A percentile compares a stretch with the other conserved stretches of the same genome.
These are phyloP conservation scores for Annulohypoxylon bovei DNA, from an alignment of 495 filamentous ascomycete genomes.

Conservation along the genomic window DNA sequence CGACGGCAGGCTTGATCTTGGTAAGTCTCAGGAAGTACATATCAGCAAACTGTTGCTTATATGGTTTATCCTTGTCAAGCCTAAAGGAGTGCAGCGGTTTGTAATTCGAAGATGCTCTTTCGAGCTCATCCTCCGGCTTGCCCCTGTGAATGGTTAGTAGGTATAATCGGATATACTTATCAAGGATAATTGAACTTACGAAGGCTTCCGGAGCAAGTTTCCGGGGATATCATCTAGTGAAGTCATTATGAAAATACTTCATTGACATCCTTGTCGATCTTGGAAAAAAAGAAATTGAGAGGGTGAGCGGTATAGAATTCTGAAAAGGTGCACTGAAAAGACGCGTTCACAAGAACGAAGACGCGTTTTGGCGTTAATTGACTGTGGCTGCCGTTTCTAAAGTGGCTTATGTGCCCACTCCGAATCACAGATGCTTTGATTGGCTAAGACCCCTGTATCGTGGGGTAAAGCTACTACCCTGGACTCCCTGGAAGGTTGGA, in stretches of 20 bases:
- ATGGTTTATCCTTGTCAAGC: slow-evolving; percentile 77
- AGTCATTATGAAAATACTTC: slow-evolving; percentile 27
- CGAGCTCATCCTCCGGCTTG: slow-evolving; percentile 46
- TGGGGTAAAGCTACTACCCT: slow-evolving; percentile 40
- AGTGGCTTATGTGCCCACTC: slow-evolving; percentile 7
- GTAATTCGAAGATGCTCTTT: slow-evolving; percentile 70
- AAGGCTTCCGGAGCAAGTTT: slow-evolving; percentile 52
- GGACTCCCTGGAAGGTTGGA: background rate
- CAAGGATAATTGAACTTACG: slow-evolving; percentile 43
- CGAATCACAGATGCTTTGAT: background rate
- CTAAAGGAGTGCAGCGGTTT: slow-evolving; percentile 77
- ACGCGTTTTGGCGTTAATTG: slow-evolving; percentile 49
- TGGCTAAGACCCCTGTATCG: slow-evolving; percentile 22
- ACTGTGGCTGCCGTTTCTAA: slow-evolving; percentile 35
- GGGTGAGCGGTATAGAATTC: background rate
- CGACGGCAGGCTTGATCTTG: slow-evolving; percentile 85
- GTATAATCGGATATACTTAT: background rate
- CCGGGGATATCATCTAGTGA: slow-evolving; percentile 44
- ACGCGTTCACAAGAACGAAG: slow-evolving; percentile 39
- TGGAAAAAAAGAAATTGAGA: background rate
- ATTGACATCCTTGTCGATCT: slow-evolving; percentile 8
- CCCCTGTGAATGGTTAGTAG: slow-evolving; percentile 50
- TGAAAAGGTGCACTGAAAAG: slow-evolving; percentile 12
- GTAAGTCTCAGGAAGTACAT: slow-evolving; percentile 95
- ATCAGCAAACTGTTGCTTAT: slow-evolving; percentile 95